phyloP scores from a whole-genome alignment of 2,329 filamentous ascomycete genomes.

The Colletotrichum orbiculare region DNA sequence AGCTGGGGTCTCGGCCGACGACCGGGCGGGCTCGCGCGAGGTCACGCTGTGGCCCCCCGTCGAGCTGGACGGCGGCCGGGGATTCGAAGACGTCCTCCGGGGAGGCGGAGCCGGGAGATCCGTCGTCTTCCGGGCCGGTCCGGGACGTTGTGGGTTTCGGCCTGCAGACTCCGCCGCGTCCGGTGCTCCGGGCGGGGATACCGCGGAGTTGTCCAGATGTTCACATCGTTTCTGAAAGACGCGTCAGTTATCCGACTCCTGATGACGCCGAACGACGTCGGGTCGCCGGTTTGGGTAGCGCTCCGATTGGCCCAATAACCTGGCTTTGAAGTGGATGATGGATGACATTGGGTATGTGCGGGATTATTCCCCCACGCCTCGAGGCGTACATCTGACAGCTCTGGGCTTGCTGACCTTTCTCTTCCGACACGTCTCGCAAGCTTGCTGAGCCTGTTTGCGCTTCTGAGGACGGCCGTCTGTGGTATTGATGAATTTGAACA shows the following conservation, averaged over 20 bases:
- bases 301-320: not conserved
- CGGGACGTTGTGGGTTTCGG: not conserved
- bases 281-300: not conserved
- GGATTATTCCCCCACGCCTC: not conserved
- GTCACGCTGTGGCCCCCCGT: not conserved
- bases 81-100: not conserved
- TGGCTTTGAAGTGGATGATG: too few relatives aligned
- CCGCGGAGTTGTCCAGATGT: conserved; percentile 21
- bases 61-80: not conserved
- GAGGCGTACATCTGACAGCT: not conserved
- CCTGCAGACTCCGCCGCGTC: conserved; percentile 7
- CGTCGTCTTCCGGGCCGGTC: not conserved
- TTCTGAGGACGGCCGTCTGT: conserved; percentile 26
- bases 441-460: conserved; percentile 35
- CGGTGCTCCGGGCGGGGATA: conserved; percentile 6
- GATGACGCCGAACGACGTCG: not conserved
- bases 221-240: conserved; percentile 35
- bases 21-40: not conserved
- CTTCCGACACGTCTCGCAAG: conserved; percentile 35
- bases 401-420: conserved; percentile 31
- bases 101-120: not conserved
- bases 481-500: conserved; percentile 38
- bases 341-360: too few relatives aligned
- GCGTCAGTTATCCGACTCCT: conserved; percentile 1
- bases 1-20: not conserved